Evolutionary conservation across 2,329 filamentous ascomycete species (phyloP), one percentile per base, ranked within the genome.

Genomic region (Tolypocladium amazonense): DNA sequence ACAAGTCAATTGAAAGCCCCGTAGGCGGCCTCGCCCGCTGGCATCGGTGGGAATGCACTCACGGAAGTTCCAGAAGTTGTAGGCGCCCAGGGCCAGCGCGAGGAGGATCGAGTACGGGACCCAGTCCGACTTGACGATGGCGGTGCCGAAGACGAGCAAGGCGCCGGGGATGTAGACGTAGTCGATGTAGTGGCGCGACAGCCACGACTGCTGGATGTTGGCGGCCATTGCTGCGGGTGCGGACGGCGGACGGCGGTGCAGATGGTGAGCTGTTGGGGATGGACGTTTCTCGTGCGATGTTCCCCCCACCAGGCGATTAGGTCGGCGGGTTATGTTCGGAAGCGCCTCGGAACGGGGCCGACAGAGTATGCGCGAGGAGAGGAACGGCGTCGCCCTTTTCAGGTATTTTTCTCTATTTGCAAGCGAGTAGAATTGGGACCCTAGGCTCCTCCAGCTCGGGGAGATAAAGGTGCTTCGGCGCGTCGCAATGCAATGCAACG

Each of bases 121-220:
- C 83, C 85, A 94, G 74, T 93, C 88, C 65, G 77, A 80, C 83
- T 95, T 95, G 67, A 92, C 79, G 68, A 95, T 88, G 63, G 85
- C 80, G 52, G 85, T 87, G 67, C 90, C 91, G 58, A 91, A 75
- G 62, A 97, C 78, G 62, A 96, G 77, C 41, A 96, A 82, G 61
- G 81, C 85, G n/a, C 87, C 88, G 63, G 92, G 92, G 69, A 95
- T 87, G 73, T 93, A 92, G 68, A 95, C 84, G 70, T 88, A 89
- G 75, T 91, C 85, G 71, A 93, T 76, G 70, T 88, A 90, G 68
- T 86, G 80, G 65, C 81, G 80, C 64, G 86, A 81, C 56, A 81
- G 63, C 63, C 67, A 68, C 66, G 70, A 69, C 56, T 66, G 62
- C 41, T 69, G 67, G 57, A 60, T 45, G 33, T 63, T 65, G 58